Conservation (phyloP, 495 filamentous ascomycete genomes). For the Penicillium antarcticum region DNA sequence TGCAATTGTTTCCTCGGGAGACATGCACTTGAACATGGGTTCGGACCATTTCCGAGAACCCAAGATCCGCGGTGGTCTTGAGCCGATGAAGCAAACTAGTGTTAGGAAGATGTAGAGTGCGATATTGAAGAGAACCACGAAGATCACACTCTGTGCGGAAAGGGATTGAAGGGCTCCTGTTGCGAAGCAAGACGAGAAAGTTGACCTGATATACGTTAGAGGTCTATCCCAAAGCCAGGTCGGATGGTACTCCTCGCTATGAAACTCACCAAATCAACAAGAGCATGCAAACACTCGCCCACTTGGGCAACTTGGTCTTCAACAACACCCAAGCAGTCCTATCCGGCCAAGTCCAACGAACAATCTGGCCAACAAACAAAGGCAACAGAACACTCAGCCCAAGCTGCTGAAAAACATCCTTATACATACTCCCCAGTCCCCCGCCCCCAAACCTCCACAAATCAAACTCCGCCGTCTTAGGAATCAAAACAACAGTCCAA, state of each 20-base stretch:
- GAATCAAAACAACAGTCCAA: slow-evolving; percentile 49
- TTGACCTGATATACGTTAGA: slow-evolving; percentile 31
- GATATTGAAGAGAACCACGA: slow-evolving; percentile 51
- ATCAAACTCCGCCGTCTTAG: slow-evolving; percentile 40
- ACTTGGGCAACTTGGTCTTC: slow-evolving; percentile 44
- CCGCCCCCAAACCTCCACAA: slow-evolving; percentile 41
- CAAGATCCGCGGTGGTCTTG: slow-evolving; percentile 37
- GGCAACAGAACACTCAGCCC: slow-evolving; percentile 49
- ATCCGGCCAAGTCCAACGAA: slow-evolving; percentile 48
- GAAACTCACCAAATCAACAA: slow-evolving; percentile 51
- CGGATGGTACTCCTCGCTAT: too few relatives aligned
- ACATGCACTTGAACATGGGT: slow-evolving; percentile 34
- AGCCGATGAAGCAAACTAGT: slow-evolving; percentile 43
- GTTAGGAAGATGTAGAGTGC: slow-evolving; percentile 52
- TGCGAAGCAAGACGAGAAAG: slow-evolving; percentile 53
- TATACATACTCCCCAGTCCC: slow-evolving; percentile 48
- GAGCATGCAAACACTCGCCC: slow-evolving; percentile 44
- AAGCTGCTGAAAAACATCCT: slow-evolving; percentile 49
- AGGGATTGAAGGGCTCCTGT: slow-evolving; percentile 48
- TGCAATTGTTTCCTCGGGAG: slow-evolving; percentile 48
- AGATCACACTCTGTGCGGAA: slow-evolving; percentile 45
- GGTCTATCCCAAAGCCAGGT: slow-evolving; percentile 1
- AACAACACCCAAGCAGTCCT: slow-evolving; percentile 35
- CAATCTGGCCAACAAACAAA: slow-evolving; percentile 44
- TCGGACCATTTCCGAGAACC: slow-evolving; percentile 16